Evolutionary conservation across 1,284 basidiomycete species (phyloP).

Genomic region (Trichosporon sp.): DNA sequence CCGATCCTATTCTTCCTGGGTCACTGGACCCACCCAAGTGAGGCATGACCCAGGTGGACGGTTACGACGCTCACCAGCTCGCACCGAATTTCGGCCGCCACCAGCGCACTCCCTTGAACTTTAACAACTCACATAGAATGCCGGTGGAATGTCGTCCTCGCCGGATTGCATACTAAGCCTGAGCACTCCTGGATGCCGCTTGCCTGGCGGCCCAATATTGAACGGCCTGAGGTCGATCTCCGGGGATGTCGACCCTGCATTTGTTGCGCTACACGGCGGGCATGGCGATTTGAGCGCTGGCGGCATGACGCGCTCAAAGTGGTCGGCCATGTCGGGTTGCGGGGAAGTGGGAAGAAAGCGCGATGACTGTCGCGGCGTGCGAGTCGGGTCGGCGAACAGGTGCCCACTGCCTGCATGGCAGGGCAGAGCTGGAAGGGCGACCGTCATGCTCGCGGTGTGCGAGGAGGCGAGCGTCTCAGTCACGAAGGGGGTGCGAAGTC

Average conservation of each 20-base stretch:
- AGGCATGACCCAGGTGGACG: background rate
- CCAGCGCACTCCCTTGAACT: background rate
- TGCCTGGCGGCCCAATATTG: background rate
- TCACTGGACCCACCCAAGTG: background rate
- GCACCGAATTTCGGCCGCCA: background rate
- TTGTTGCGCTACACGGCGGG: slow-evolving; percentile 3
- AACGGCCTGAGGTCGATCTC: background rate
- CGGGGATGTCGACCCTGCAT: background rate
- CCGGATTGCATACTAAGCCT: background rate
- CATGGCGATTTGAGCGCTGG: background rate
- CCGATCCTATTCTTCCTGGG: background rate
- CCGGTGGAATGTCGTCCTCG: slow-evolving; percentile 20
- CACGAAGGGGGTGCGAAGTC: background rate
- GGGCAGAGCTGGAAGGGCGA: background rate
- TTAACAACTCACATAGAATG: slow-evolving; percentile 15
- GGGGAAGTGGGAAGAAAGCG: background rate
- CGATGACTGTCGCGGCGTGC: background rate
- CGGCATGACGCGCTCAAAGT: background rate
- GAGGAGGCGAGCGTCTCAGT: background rate
- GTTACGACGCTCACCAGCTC: background rate
- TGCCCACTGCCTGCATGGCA: background rate
- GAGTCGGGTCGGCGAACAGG: background rate
- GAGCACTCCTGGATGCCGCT: background rate
- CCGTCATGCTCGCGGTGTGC: background rate
- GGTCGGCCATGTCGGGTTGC: background rate